Evolutionary conservation across 805 yeast species (phyloP), one percentile per base, ranked within the genome.

Genomic region (Jamesozyma spencerorum): DNA sequence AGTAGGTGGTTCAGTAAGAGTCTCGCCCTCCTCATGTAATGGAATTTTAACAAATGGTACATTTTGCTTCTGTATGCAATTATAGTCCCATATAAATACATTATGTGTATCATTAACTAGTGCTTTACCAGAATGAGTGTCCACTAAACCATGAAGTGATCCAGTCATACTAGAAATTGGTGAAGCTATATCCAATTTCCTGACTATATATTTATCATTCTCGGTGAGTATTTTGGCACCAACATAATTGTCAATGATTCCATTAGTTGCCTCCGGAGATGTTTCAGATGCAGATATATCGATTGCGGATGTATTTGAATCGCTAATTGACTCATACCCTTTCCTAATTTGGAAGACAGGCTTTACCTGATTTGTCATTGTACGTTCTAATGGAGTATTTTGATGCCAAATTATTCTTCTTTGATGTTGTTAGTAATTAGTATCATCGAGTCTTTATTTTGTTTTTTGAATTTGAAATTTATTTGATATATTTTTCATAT

Each of bases 51-150:
- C 45, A 22, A 49, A 47, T 11, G 47, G 44, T 3, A 92, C 86
- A 1, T 69, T 60, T 24, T 68, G 64, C 48, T 83, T 85, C 10
- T 7, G 26, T 11, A 73, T 71, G 1, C 86, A 72, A 40, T 68
- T 65, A 54, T 79, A 81, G 40, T 72, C 68, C 88, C 94, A 87
- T 5, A 80, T 79, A 50, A 74, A 70, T 17, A 81, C 69, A 28
- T 74, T 65, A 18, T 68, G 60, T n/a, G 65, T 68, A 13, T 75
- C 68, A 4, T 74, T 60, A 3, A 72, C 65, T 22, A 77, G 58
- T 0, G 81, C 77, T 52, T 65, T 71, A 31, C 64, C 66, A 10
- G 80, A 34, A 15, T 26, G 12, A 1, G 45, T 35, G 17, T 46
- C 49, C 10, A 46, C 24, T 46, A 64, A 62, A 1, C 77, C 81